Evolutionary conservation across 768 basidiomycete genomes (phyloP).

Genomic region (Lactifluus piperatus): DNA sequence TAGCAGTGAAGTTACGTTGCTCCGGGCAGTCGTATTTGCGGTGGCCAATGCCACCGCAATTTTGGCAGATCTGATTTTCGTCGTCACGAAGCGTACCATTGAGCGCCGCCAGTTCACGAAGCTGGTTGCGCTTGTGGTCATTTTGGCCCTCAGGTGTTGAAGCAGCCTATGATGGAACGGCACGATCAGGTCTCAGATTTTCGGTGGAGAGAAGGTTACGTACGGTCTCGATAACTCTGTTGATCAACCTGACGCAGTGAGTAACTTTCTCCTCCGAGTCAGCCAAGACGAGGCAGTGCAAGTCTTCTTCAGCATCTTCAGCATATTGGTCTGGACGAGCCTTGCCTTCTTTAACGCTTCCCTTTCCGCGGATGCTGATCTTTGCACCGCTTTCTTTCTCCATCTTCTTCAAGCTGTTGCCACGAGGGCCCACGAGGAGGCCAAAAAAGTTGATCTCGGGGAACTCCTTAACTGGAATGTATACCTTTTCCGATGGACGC

Average conservation of each 20-base stretch:
- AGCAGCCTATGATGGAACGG: slow-evolving; percentile 60
- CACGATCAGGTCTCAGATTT: not conserved
- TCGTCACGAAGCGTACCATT: slow-evolving; percentile 99
- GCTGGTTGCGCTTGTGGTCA: slow-evolving; percentile 97
- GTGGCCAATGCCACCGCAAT: slow-evolving; percentile 88
- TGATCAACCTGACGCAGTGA: slow-evolving; percentile 90
- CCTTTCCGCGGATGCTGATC: slow-evolving; percentile 97
- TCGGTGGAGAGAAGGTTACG: slow-evolving; percentile 26
- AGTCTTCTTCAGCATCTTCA: slow-evolving; percentile 96
- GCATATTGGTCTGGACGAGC: slow-evolving; percentile 89
- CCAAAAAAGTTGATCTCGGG: slow-evolving; percentile 99
- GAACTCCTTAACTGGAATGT: slow-evolving; percentile 99
- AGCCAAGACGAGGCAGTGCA: slow-evolving; percentile 94
- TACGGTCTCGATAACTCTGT: slow-evolving; percentile 96
- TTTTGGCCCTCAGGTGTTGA: slow-evolving; percentile 99
- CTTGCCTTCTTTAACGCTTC: slow-evolving; percentile 98
- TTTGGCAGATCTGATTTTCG: slow-evolving; percentile 99
- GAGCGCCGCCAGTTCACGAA: slow-evolving; percentile 92
- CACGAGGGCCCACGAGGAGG: slow-evolving; percentile 93
- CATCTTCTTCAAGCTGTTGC: slow-evolving; percentile 99
- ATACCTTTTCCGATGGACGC: slow-evolving; percentile 94
- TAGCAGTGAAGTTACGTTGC: slow-evolving; percentile 97
- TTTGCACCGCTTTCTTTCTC: slow-evolving; percentile 96
- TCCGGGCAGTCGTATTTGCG: slow-evolving; percentile 99
- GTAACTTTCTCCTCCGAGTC: slow-evolving; percentile 89